Evolutionary conservation across 2,329 filamentous ascomycete species (phyloP).

Genomic region (Trichoderma sp.): DNA sequence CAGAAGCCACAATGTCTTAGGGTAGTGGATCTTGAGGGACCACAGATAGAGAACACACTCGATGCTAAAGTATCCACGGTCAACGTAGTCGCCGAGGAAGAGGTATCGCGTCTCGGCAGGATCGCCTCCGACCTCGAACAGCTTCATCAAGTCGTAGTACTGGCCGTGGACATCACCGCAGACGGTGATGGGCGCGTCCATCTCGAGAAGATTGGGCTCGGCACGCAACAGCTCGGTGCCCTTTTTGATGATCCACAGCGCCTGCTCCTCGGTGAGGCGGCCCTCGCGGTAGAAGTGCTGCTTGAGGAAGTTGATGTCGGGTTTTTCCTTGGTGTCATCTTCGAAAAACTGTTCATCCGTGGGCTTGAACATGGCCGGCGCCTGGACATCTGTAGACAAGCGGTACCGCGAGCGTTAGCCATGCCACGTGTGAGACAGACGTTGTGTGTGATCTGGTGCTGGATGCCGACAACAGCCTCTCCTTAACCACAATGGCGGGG

Average conservation of each 20-base stretch:
- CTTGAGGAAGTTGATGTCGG: conserved; percentile 91
- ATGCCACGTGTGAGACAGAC: background rate
- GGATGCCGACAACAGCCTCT: background rate
- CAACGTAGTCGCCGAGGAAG: conserved; percentile 96
- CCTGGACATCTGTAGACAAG: conserved; percentile 78
- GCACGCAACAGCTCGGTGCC: conserved; percentile 83
- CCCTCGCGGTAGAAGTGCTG: conserved; percentile 98
- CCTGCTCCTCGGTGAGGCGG: conserved; percentile 93
- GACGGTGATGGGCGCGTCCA: conserved; percentile 98
- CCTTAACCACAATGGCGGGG: conserved; percentile 18
- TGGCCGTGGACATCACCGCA: conserved; percentile 98
- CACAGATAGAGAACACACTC: conserved; percentile 98
- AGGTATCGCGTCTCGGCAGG: conserved; percentile 94
- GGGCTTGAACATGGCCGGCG: conserved; percentile 87
- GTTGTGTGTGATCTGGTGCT: background rate
- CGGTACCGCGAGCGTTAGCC: conserved; percentile 20
- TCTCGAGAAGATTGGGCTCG: conserved; percentile 95
- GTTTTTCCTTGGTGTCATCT: conserved; percentile 79
- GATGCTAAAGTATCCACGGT: conserved; percentile 97
- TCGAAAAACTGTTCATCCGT: conserved; percentile 94
- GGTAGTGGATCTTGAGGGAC: conserved; percentile 98
- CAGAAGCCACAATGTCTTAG: conserved; percentile 93
- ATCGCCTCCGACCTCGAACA: conserved; percentile 97
- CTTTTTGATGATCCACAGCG: conserved; percentile 86
- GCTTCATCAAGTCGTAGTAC: conserved; percentile 99